Evolutionary conservation across 1,284 basidiomycete species (phyloP).

Genomic region (Trametes sp.): DNA sequence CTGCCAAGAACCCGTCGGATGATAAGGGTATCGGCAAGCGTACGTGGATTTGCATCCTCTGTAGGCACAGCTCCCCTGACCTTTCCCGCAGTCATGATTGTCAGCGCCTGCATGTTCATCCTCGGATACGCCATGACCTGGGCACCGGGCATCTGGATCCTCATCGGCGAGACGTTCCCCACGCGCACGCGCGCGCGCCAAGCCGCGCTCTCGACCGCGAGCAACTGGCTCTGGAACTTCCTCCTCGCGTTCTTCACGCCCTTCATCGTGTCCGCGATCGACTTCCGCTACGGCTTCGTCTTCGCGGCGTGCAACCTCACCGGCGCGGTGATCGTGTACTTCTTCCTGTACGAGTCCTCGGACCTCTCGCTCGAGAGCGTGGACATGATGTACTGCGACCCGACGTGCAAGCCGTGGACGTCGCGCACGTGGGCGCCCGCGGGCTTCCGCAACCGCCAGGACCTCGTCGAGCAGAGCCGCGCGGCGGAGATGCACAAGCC

Average conservation of each 20-base stretch:
- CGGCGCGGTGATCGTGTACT: slow-evolving; percentile 71
- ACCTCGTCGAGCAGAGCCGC: slow-evolving; percentile 48
- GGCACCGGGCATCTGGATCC: slow-evolving; percentile 79
- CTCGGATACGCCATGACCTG: slow-evolving; percentile 81
- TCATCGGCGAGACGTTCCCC: slow-evolving; percentile 81
- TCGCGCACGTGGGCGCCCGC: slow-evolving; percentile 63
- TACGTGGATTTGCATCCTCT: slow-evolving; percentile 38
- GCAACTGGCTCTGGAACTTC: slow-evolving; percentile 81
- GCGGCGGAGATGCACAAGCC: slow-evolving; percentile 45
- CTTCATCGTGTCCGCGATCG: slow-evolving; percentile 64
- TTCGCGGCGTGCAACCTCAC: slow-evolving; percentile 58
- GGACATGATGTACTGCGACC: slow-evolving; percentile 81
- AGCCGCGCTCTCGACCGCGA: slow-evolving; percentile 72
- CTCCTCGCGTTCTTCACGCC: slow-evolving; percentile 80
- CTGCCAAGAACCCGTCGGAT: slow-evolving; percentile 61
- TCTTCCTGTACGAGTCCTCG: slow-evolving; percentile 82
- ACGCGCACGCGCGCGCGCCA: slow-evolving; percentile 81
- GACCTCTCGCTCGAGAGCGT: slow-evolving; percentile 76
- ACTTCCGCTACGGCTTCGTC: slow-evolving; percentile 76
- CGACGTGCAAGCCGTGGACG: slow-evolving; percentile 72
- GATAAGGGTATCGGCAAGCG: slow-evolving; percentile 61
- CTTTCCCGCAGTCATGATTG: slow-evolving; percentile 68
- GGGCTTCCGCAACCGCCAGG: slow-evolving; percentile 53
- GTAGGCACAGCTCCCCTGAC: slow-evolving; percentile 7
- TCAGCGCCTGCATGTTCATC: slow-evolving; percentile 83